Conservation (phyloP, 2,329 filamentous ascomycete genomes). For the Hypocreales sp. region DNA sequence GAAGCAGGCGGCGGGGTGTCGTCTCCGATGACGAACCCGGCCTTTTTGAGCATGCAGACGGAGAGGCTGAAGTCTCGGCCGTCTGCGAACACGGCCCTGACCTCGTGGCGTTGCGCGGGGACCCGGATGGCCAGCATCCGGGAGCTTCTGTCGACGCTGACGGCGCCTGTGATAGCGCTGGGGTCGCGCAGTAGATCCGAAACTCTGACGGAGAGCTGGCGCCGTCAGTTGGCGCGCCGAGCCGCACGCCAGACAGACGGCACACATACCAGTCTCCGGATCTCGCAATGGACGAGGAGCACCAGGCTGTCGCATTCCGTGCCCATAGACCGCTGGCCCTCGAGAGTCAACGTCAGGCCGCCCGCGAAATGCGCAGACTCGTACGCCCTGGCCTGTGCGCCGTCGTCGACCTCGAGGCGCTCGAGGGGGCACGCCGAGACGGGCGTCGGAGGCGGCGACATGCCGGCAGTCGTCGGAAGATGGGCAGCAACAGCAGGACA, state of each 20-base stretch:
- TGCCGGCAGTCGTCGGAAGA: too few relatives aligned
- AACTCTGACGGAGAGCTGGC: slow-evolving; percentile 15
- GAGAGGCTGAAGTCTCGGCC: slow-evolving; percentile 16
- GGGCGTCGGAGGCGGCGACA: slow-evolving; percentile 14
- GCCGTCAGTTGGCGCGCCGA: background rate
- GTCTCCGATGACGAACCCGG: slow-evolving; percentile 12
- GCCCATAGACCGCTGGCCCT: slow-evolving; percentile 8
- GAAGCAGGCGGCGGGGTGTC: slow-evolving; percentile 1
- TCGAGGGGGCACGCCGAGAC: slow-evolving; percentile 14
- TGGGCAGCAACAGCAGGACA: too few relatives aligned
- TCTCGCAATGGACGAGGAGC: slow-evolving; percentile 11
- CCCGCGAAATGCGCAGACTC: slow-evolving; percentile 7
- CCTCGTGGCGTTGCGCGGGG: slow-evolving; percentile 9
- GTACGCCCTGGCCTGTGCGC: slow-evolving; percentile 7
- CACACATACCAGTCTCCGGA: slow-evolving; percentile 10
- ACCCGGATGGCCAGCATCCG: slow-evolving; percentile 11
- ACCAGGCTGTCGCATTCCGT: slow-evolving; percentile 7
- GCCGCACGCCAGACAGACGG: background rate
- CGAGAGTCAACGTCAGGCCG: slow-evolving; percentile 12
- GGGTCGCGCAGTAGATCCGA: slow-evolving; percentile 9
- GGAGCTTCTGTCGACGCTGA: slow-evolving; percentile 8
- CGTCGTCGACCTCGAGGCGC: slow-evolving; percentile 13
- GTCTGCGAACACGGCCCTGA: slow-evolving; percentile 13
- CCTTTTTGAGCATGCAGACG: slow-evolving; percentile 15
- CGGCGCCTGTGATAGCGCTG: slow-evolving; percentile 4